Conservation (phyloP, 139 green algal species). For the Cymbomonas tetramitiformis region DNA sequence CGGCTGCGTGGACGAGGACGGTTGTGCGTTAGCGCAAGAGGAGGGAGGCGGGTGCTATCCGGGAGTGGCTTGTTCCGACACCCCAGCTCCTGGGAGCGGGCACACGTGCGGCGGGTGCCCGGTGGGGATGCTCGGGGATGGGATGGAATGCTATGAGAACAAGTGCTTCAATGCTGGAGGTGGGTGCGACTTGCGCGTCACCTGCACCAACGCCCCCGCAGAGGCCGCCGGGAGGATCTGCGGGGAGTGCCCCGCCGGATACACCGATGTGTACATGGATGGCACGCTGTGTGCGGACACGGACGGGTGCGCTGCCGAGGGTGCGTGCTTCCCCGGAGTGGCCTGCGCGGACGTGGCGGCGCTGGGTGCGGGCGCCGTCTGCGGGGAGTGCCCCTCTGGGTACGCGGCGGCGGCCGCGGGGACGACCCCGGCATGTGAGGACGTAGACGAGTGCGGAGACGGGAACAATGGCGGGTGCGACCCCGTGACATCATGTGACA, state of each 20-base stretch:
- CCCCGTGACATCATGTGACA: not conserved
- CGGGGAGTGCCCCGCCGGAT: conserved; percentile 2
- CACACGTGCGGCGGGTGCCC: conserved; percentile 8
- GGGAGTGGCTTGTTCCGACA: not conserved
- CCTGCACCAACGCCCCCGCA: not conserved
- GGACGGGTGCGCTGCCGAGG: too few species aligned
- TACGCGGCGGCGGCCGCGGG: not conserved
- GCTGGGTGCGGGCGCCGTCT: not conserved
- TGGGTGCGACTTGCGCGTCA: not conserved
- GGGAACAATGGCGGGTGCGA: conserved; percentile 7
- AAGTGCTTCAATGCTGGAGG: not conserved
- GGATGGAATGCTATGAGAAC: conserved; percentile 1
- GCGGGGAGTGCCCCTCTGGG: conserved; percentile 3
- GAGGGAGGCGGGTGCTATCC: not conserved
- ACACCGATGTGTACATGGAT: not conserved
- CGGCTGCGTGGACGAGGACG: conserved; percentile 4
- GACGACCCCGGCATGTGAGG: not conserved
- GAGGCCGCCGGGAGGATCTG: not conserved
- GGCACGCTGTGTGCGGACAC: not conserved
- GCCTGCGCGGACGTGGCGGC: too few species aligned
- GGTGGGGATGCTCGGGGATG: not conserved
- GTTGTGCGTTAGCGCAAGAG: too few species aligned
- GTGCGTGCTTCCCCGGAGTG: too few species aligned
- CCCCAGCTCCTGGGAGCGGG: not conserved
- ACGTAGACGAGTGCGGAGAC: not conserved